Percentiles rank a stretch among this genome's conserved stretches.
Conservation (phyloP, 108 stramenopile genomes). For the Schizochytrium sp. region DNA sequence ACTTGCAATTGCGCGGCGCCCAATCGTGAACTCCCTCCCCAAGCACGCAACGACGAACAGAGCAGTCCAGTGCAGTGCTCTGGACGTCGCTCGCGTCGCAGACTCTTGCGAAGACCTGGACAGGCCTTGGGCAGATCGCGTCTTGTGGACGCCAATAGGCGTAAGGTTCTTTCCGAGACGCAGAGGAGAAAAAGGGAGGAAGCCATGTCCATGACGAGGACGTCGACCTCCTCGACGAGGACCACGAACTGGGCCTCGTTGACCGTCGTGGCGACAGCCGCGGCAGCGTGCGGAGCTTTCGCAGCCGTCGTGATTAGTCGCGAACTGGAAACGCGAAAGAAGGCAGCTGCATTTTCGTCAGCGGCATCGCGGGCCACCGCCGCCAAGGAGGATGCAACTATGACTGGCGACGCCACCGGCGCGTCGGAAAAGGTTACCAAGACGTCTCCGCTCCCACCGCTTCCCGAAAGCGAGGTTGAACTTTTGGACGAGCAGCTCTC, state of each 20-base stretch:
- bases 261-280: not conserved
- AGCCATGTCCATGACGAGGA: too few relatives aligned
- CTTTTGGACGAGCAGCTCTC: slow-evolving; percentile 73
- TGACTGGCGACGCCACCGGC: not conserved
- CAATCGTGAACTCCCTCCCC: too few relatives aligned
- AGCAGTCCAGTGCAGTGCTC: too few relatives aligned
- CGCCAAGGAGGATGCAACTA: not conserved
- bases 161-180: too few relatives aligned
- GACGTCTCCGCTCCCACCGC: not conserved
- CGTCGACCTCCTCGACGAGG: too few relatives aligned
- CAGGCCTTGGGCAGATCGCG: too few relatives aligned
- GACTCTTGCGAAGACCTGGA: too few relatives aligned
- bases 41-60: too few relatives aligned
- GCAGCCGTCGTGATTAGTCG: not conserved
- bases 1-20: too few relatives aligned
- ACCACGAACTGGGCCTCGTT: not conserved
- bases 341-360: not conserved
- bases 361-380: not conserved
- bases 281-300: not conserved
- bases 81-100: too few relatives aligned
- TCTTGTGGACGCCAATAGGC: too few relatives aligned
- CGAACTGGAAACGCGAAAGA: not conserved
- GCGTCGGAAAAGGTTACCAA: not conserved
- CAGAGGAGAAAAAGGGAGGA: too few relatives aligned
- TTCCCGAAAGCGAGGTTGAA: not conserved